These are phyloP conservation scores for Aspergillus sp. DNA, from an alignment of 2,329 filamentous ascomycete genomes.

Conservation along the genomic window DNA sequence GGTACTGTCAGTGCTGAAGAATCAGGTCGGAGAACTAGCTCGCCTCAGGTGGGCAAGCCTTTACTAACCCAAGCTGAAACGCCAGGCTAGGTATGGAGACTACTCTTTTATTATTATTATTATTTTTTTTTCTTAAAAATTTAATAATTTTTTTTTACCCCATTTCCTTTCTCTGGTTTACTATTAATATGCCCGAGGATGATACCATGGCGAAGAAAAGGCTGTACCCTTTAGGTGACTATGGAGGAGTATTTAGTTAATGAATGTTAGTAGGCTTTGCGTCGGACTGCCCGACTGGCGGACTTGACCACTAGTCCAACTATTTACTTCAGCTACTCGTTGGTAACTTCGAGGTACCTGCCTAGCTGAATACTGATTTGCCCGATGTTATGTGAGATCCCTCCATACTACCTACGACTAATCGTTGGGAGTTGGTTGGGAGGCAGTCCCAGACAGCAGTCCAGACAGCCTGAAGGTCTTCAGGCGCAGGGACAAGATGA, in stretches of 20 bases:
- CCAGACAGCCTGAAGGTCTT: neutral
- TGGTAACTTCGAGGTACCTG: neutral
- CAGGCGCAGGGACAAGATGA: neutral
- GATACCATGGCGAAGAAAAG: neutral
- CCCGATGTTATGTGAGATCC: neutral
- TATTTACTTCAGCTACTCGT: neutral
- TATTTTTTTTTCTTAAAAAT: too few relatives aligned
- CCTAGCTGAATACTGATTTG: neutral
- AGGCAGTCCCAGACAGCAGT: neutral
- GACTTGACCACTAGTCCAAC: neutral
- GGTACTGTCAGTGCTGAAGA: conserved; percentile 13
- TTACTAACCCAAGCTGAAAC: conserved; percentile 17
- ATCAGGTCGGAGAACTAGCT: conserved; percentile 16
- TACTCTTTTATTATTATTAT: too few relatives aligned
- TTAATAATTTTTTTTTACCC: too few relatives aligned
- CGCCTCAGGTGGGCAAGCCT: conserved; percentile 9
- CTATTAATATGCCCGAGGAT: conserved; percentile 1
- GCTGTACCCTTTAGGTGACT: too few relatives aligned
- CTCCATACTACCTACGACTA: too few relatives aligned
- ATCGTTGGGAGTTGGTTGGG: neutral
- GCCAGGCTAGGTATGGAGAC: neutral
- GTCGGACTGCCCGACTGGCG: conserved; percentile 3
- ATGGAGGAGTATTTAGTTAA: neutral
- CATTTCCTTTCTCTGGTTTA: neutral
- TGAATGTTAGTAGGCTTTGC: neutral